These are phyloP conservation scores for Gymnopus androsaceus DNA, from an alignment of 1,284 basidiomycete genomes.

Conservation along the genomic window DNA sequence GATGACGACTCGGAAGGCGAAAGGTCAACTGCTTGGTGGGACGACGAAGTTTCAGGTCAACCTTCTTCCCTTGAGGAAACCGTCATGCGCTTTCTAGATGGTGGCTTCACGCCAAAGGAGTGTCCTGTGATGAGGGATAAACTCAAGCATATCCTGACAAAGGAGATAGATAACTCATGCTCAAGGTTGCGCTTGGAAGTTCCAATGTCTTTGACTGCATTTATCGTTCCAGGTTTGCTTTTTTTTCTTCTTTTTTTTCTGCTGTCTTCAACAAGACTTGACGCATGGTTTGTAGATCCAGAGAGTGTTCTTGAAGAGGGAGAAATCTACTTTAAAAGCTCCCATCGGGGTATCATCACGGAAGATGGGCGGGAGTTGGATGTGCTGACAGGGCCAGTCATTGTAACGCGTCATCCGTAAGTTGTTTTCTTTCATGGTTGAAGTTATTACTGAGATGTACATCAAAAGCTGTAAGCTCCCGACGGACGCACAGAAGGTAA, in stretches of 20 bases:
- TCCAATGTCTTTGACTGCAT: conserved; percentile 48
- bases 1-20: conserved; percentile 38
- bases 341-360: conserved; percentile 35
- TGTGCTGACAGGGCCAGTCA: conserved; percentile 43
- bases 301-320: conserved; percentile 42
- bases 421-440: too few species aligned
- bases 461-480: conserved; percentile 58
- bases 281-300: conserved; percentile 36
- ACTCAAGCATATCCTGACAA: conserved; percentile 40
- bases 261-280: background rate
- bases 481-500: conserved; percentile 54
- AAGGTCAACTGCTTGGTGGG: conserved; percentile 51
- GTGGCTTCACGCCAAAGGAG: conserved; percentile 46
- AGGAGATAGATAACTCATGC: conserved; percentile 36
- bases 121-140: conserved; percentile 47
- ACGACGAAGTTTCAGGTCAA: conserved; percentile 50
- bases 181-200: conserved; percentile 44
- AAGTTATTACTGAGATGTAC: too few species aligned
- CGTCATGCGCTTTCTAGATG: conserved; percentile 45
- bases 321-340: conserved; percentile 49
- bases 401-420: conserved; percentile 54
- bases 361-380: conserved; percentile 43
- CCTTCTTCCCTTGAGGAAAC: conserved; percentile 55
- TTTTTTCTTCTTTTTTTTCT: background rate
- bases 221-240: conserved; percentile 48